Conservation (phyloP, 2,329 filamentous ascomycete species). For the Clonostachys chloroleuca region DNA sequence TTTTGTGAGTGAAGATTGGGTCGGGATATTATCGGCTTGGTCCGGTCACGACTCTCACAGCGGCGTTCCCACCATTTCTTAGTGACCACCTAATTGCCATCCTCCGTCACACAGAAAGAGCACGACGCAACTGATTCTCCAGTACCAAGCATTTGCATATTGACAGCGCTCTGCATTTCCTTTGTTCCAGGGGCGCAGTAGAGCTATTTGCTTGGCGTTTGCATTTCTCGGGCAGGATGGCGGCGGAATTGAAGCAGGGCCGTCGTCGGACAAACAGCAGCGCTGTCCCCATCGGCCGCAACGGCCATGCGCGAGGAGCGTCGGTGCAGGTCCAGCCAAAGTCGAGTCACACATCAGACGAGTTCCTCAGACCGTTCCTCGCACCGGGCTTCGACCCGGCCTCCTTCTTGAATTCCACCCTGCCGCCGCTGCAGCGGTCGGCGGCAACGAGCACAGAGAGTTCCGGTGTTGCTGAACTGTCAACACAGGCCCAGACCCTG, state of each 20-base stretch:
- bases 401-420: constrained; percentile 75
- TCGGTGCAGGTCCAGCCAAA: constrained; percentile 36
- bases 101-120: no score
- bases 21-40: constrained; percentile 27
- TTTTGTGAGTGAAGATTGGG: not conserved
- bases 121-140: no score
- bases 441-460: not conserved
- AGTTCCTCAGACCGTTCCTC: constrained; percentile 71
- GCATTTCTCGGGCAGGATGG: not conserved
- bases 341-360: constrained; percentile 65
- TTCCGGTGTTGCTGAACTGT: constrained; percentile 61
- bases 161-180: no score
- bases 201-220: no score
- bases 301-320: constrained; percentile 33
- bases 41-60: not conserved
- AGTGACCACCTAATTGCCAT: no score
- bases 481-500: constrained; percentile 76
- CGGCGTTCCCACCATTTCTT: no score
- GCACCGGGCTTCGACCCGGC: constrained; percentile 75
- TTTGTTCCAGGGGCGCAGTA: no score
- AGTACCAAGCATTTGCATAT: no score
- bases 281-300: constrained; percentile 28
- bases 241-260: constrained; percentile 1
- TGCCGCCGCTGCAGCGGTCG: constrained; percentile 59
- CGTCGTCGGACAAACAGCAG: constrained; percentile 44